Percentiles rank a stretch among this genome's conserved stretches.
These are phyloP conservation scores for Heimioporus sp. DNA, from an alignment of 768 basidiomycete species.

Conservation along the genomic window DNA sequence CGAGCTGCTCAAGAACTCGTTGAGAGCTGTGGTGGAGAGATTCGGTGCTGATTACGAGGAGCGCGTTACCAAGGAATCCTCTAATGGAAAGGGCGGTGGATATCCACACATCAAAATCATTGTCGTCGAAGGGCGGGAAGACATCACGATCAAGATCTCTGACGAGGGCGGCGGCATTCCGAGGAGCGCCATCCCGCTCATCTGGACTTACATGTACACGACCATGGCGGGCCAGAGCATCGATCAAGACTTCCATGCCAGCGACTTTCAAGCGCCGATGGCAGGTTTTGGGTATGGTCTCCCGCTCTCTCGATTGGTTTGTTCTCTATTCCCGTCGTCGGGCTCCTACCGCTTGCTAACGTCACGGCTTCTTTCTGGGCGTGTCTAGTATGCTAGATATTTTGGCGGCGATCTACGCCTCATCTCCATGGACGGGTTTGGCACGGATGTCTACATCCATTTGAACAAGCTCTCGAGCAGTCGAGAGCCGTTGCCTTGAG, in stretches of 20 bases:
- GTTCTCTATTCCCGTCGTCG: conserved; percentile 62
- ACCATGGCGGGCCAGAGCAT: conserved; percentile 73
- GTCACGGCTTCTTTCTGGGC: not conserved
- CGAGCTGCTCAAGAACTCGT: conserved; percentile 95
- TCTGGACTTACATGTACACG: conserved; percentile 99
- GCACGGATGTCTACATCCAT: conserved; percentile 93
- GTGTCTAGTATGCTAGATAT: conserved; percentile 80
- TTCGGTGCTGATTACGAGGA: conserved; percentile 81
- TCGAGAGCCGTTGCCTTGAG: conserved; percentile 24
- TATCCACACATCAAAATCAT: conserved; percentile 41
- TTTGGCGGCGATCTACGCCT: conserved; percentile 91
- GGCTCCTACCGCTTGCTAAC: conserved; percentile 35
- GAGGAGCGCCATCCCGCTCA: conserved; percentile 80
- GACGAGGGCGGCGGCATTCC: conserved; percentile 96
- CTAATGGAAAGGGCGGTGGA: conserved; percentile 4
- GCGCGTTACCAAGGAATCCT: conserved; percentile 8
- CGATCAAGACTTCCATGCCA: conserved; percentile 73
- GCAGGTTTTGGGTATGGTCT: conserved; percentile 95
- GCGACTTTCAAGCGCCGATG: conserved; percentile 97
- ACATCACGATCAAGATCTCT: conserved; percentile 98
- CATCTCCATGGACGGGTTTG: conserved; percentile 99
- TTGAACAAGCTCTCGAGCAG: conserved; percentile 75
- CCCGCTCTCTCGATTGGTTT: conserved; percentile 84
- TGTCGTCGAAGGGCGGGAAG: conserved; percentile 96
- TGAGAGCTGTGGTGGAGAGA: conserved; percentile 93